These are phyloP conservation scores for Phylloporus sp. DNA, from an alignment of 768 basidiomycete species.

Conservation along the genomic window DNA sequence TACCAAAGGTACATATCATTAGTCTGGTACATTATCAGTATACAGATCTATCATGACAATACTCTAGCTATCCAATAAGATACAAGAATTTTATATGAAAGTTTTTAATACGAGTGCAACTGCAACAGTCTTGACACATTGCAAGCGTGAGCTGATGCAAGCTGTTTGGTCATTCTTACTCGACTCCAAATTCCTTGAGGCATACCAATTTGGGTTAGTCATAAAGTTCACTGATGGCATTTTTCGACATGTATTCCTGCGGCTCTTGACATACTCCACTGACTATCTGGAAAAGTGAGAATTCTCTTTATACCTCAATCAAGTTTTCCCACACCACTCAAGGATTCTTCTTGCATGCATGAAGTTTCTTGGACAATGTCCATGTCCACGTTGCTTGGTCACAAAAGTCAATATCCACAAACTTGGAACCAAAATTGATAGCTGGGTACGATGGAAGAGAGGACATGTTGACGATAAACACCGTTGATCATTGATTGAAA, in stretches of 20 bases:
- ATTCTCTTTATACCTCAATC: not conserved
- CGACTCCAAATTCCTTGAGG: conserved; percentile 21
- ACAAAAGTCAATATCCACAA: not conserved
- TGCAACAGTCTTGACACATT: conserved; percentile 10
- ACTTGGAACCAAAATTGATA: not conserved
- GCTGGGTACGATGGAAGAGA: not conserved
- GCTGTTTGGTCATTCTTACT: conserved; percentile 14
- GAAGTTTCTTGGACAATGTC: conserved; percentile 16
- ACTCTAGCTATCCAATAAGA: conserved; percentile 1
- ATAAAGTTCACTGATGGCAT: conserved; percentile 22
- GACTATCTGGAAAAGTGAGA: conserved; percentile 33
- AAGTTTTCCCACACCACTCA: not conserved
- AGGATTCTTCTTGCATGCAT: conserved; percentile 20
- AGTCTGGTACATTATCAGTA: not conserved
- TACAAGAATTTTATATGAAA: conserved; percentile 9
- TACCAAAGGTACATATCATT: conserved; percentile 6
- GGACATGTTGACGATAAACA: conserved; percentile 31
- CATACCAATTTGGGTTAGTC: conserved; percentile 20
- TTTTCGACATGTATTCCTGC: conserved; percentile 9
- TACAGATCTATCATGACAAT: not conserved
- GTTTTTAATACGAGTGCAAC: not conserved
- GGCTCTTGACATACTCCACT: conserved; percentile 15
- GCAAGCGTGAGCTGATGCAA: conserved; percentile 23
- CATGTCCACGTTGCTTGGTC: conserved; percentile 22
- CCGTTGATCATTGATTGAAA: conserved; percentile 36